Percentiles rank a stretch among this genome's conserved stretches.
Conservation (phyloP, 352 stramenopile genomes). For the Aphanomyces stellatus region DNA sequence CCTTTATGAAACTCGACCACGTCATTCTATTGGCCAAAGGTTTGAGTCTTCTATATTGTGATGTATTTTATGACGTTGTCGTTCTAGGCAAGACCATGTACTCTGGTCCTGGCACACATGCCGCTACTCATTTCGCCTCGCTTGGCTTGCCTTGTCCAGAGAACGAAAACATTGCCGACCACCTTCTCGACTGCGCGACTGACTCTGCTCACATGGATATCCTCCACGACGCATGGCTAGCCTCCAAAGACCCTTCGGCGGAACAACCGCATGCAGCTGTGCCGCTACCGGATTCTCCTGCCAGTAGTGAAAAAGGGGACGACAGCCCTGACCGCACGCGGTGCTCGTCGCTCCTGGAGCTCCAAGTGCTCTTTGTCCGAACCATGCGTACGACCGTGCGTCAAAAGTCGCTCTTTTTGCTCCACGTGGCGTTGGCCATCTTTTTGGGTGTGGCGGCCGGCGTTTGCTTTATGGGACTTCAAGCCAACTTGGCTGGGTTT, state of each 20-base stretch:
- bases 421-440: conserved; percentile 53
- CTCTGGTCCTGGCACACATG: not conserved
- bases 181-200: conserved; percentile 67
- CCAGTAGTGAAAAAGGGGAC: conserved; percentile 22
- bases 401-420: conserved; percentile 54
- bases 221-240: conserved; percentile 25
- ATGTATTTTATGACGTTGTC: not conserved
- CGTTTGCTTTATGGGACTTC: conserved; percentile 74
- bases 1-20: conserved; percentile 85
- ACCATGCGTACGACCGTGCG: conserved; percentile 65
- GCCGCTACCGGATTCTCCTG: not conserved
- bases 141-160: conserved; percentile 19
- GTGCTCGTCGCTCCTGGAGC: conserved; percentile 44
- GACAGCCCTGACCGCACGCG: conserved; percentile 19
- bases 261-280: not conserved
- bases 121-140: not conserved
- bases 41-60: conserved; percentile 26
- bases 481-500: conserved; percentile 73
- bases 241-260: not conserved
- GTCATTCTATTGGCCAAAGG: conserved; percentile 86
- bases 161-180: conserved; percentile 76
- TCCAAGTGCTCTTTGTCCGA: conserved; percentile 59
- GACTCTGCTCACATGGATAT: conserved; percentile 51
- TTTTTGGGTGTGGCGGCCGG: conserved; percentile 52
- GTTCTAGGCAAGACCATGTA: conserved; percentile 15